Conservation (phyloP, 495 filamentous ascomycete genomes). For the Collariella sp. region DNA sequence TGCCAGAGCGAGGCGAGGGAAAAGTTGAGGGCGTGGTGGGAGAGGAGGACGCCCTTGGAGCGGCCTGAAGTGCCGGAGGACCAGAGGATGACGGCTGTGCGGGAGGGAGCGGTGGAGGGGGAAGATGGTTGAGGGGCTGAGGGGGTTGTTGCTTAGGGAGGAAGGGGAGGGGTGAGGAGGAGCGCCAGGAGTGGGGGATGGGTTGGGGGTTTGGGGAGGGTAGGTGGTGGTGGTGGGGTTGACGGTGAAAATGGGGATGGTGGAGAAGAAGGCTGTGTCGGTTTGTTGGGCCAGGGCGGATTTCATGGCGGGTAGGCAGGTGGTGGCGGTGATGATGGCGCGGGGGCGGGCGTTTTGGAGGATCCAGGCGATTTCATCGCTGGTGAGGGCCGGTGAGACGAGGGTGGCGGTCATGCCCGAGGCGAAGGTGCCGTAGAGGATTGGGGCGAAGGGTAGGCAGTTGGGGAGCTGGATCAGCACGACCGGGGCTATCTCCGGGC, state of each 20-base stretch:
- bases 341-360: conserved; percentile 25
- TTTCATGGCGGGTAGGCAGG: conserved; percentile 25
- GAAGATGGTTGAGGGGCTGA: neutral
- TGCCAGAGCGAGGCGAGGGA: conserved; percentile 24
- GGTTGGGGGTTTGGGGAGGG: conserved; percentile 6
- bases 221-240: conserved; percentile 18
- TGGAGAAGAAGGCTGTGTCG: conserved; percentile 11
- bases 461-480: conserved; percentile 32
- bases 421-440: conserved; percentile 23
- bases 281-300: conserved; percentile 18
- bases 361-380: conserved; percentile 29
- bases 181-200: conserved; percentile 13
- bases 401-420: conserved; percentile 28
- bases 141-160: neutral
- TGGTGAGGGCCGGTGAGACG: conserved; percentile 28
- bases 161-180: conserved; percentile 11
- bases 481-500: conserved; percentile 26
- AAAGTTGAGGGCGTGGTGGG: conserved; percentile 45
- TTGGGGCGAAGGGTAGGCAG: conserved; percentile 22
- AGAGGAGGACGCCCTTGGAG: conserved; percentile 73
- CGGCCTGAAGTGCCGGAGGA: conserved; percentile 76
- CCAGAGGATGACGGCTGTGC: conserved; percentile 57
- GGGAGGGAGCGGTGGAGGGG: conserved; percentile 1
- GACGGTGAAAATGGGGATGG: conserved; percentile 25
- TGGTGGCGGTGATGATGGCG: conserved; percentile 26